Percentiles rank a stretch among this genome's conserved stretches.
These are phyloP conservation scores for Dendrobium nobile DNA, from an alignment of 106 monocot genomes.

Conservation along the genomic window DNA sequence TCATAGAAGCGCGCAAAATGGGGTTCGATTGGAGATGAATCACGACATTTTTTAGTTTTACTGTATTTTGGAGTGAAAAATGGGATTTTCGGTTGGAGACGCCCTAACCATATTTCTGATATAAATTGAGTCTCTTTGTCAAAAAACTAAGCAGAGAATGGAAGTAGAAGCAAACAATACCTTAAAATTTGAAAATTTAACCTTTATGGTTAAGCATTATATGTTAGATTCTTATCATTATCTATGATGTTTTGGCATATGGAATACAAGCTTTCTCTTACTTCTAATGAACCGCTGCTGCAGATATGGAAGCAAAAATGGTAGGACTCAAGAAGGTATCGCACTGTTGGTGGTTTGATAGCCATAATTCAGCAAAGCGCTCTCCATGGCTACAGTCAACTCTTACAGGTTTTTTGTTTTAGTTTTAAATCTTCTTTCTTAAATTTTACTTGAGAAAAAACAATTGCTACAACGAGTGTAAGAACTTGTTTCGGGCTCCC, in stretches of 20 bases:
- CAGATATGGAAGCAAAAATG: slow-evolving; percentile 3
- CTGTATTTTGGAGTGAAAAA: no score
- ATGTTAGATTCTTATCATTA: not conserved
- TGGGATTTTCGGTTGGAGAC: no score
- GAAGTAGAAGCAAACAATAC: not conserved
- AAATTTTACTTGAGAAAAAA: not conserved
- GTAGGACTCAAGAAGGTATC: not conserved
- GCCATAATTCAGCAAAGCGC: slow-evolving; percentile 11
- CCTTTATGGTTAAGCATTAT: not conserved
- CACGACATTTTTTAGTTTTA: no score
- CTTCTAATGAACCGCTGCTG: not conserved
- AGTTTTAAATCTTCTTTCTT: not conserved
- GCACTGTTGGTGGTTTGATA: slow-evolving; percentile 14
- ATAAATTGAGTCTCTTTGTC: not conserved
- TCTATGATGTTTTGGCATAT: not conserved
- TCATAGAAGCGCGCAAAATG: no score
- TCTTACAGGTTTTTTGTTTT: slow-evolving; percentile 11
- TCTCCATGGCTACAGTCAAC: slow-evolving; percentile 18
- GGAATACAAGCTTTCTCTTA: not conserved
- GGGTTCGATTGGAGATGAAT: no score
- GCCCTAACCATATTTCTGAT: not conserved
- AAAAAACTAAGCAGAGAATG: not conserved
- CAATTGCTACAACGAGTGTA: not conserved
- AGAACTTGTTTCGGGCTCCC: not conserved
- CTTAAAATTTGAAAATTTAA: not conserved